These are phyloP conservation scores for Oryza australiensis DNA, from an alignment of 176 grass and related monocot species.

Conservation along the genomic window DNA sequence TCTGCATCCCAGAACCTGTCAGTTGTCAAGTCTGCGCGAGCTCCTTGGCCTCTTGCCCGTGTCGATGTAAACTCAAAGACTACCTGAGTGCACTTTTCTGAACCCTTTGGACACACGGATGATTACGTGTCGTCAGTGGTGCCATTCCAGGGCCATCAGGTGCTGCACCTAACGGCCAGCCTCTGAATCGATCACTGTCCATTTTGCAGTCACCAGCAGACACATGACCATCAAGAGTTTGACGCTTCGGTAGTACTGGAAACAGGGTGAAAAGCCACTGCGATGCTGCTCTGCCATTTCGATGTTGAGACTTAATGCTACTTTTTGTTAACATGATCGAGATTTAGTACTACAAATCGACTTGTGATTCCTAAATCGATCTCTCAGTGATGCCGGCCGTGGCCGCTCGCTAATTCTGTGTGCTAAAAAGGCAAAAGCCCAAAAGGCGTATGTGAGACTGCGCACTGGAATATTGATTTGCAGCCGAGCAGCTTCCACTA, in stretches of 20 bases:
- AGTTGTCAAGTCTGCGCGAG: not conserved
- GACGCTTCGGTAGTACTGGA: not conserved
- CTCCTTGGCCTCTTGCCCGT: not conserved
- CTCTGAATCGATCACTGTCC: not conserved
- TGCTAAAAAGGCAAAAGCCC: conserved; percentile 22
- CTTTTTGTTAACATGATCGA: not conserved
- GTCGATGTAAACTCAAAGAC: not conserved
- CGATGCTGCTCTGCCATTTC: not conserved
- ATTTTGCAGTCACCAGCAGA: not conserved
- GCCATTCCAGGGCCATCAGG: not conserved
- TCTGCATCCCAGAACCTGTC: not conserved
- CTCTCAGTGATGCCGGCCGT: not conserved
- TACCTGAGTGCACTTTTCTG: not conserved
- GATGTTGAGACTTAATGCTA: not conserved
- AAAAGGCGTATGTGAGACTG: not conserved
- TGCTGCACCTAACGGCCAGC: not conserved
- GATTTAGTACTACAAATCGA: not conserved
- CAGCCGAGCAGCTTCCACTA: not conserved
- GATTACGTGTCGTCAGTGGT: not conserved
- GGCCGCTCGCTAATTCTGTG: conserved; percentile 7
- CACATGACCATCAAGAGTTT: not conserved
- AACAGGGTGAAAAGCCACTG: conserved; percentile 8
- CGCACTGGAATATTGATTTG: not conserved
- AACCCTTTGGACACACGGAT: not conserved
- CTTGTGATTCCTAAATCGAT: not conserved